Percentiles rank a stretch among this genome's conserved stretches.
phyloP scores from a whole-genome alignment of 2,329 filamentous ascomycete species.

The Byssochlamys sp. region DNA sequence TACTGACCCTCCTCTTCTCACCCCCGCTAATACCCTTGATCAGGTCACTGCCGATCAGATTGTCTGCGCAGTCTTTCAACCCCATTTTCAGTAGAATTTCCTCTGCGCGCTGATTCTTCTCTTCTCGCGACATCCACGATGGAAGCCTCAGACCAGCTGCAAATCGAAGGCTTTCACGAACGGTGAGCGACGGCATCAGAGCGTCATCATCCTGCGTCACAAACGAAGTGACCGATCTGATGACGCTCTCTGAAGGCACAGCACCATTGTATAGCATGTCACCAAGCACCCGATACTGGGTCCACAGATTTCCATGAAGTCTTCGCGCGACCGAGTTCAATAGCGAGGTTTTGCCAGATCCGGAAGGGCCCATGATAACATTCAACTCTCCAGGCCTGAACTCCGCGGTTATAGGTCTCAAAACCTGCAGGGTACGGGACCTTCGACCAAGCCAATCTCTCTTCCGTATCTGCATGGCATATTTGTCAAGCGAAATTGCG shows the following conservation, averaged over 20 bases:
- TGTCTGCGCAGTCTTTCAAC: constrained; percentile 67
- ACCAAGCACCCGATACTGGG: constrained; percentile 53
- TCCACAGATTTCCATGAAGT: constrained; percentile 52
- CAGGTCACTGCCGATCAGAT: constrained; percentile 60
- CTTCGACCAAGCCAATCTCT: constrained; percentile 42
- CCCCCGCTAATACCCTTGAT: constrained; percentile 72
- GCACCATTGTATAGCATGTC: constrained; percentile 62
- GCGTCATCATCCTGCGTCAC: constrained; percentile 72
- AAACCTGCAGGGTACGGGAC: constrained; percentile 39
- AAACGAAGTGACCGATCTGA: constrained; percentile 64
- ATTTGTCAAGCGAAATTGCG: constrained; percentile 55
- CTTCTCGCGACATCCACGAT: constrained; percentile 56
- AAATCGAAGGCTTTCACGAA: constrained; percentile 63
- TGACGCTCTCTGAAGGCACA: constrained; percentile 56
- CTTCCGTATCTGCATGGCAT: constrained; percentile 57
- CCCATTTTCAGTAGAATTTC: constrained; percentile 66
- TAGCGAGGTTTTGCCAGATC: constrained; percentile 65
- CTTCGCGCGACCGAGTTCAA: constrained; percentile 64
- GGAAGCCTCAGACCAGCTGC: constrained; percentile 63
- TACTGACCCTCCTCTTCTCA: constrained; percentile 67
- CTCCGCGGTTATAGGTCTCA: constrained; percentile 56
- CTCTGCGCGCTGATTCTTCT: constrained; percentile 60
- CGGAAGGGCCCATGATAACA: constrained; percentile 71
- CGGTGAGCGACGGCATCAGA: constrained; percentile 62
- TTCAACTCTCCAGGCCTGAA: constrained; percentile 63